These are phyloP conservation scores for Erigeron canadensis DNA, from an alignment of 129 eudicot species.

Conservation along the genomic window DNA sequence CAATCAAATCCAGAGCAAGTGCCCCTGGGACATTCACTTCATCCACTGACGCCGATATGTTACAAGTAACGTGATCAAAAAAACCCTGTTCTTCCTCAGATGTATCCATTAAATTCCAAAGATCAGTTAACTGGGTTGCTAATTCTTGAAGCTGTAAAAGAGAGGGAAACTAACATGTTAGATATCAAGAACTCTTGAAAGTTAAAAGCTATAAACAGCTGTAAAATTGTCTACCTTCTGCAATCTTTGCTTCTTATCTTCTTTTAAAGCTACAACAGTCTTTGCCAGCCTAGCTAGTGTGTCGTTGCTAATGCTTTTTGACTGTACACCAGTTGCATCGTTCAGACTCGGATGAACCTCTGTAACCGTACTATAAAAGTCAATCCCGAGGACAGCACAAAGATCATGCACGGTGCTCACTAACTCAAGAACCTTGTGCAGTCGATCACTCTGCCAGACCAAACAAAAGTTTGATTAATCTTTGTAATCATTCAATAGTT, in stretches of 20 bases:
- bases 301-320: slow-evolving; percentile 74
- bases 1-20: slow-evolving; percentile 63
- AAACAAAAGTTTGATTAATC: slow-evolving; percentile 15
- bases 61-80: slow-evolving; percentile 54
- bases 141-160: slow-evolving; percentile 59
- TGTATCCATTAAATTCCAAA: slow-evolving; percentile 73
- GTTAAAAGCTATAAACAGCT: not conserved
- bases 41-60: slow-evolving; percentile 56
- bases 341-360: slow-evolving; percentile 68
- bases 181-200: not conserved
- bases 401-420: slow-evolving; percentile 62
- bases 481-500: not conserved
- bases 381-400: slow-evolving; percentile 62
- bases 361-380: slow-evolving; percentile 51
- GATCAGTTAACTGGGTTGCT: slow-evolving; percentile 56
- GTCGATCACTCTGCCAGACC: slow-evolving; percentile 57
- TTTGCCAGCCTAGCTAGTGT: slow-evolving; percentile 61
- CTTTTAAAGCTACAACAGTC: slow-evolving; percentile 52
- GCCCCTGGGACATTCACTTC: slow-evolving; percentile 57
- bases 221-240: slow-evolving; percentile 43
- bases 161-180: not conserved
- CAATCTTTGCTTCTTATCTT: slow-evolving; percentile 63
- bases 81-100: slow-evolving; percentile 47
- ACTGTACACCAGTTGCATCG: slow-evolving; percentile 44
- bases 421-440: slow-evolving; percentile 61